Evolutionary conservation across 106 monocot genomes (phyloP).

Genomic region (Xerophyta viscosa): DNA sequence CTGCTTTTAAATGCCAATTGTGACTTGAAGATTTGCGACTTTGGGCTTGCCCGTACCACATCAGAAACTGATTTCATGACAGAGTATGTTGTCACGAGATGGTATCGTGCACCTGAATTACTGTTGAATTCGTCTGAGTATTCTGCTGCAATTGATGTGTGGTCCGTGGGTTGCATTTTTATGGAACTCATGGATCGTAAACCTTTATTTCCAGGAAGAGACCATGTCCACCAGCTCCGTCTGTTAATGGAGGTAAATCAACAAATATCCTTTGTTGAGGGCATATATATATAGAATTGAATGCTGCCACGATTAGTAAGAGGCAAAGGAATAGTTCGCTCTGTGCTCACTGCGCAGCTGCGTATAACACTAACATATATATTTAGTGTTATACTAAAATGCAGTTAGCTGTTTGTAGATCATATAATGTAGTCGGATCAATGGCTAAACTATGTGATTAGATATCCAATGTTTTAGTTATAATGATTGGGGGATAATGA

Average conservation of each 20-base stretch:
- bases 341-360: no score
- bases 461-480: no score
- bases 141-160: conserved; percentile 12
- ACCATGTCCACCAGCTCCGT: conserved; percentile 11
- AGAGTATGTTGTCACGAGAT: conserved; percentile 16
- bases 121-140: conserved; percentile 15
- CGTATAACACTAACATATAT: no score
- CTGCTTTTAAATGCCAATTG: conserved; percentile 12
- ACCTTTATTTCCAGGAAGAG: conserved; percentile 15
- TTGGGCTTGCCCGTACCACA: conserved; percentile 10
- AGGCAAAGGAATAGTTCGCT: no score
- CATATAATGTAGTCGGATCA: no score
- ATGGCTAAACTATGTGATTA: no score
- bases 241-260: conserved; percentile 10
- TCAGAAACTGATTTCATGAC: conserved; percentile 14
- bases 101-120: conserved; percentile 16
- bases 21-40: conserved; percentile 18
- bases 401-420: no score
- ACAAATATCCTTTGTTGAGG: no score
- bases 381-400: no score
- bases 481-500: no score
- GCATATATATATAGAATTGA: no score
- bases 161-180: conserved; percentile 18
- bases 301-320: no score
- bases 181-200: conserved; percentile 14